Conservation (phyloP, 352 stramenopile species). For the Phytophthora ohioensis region DNA sequence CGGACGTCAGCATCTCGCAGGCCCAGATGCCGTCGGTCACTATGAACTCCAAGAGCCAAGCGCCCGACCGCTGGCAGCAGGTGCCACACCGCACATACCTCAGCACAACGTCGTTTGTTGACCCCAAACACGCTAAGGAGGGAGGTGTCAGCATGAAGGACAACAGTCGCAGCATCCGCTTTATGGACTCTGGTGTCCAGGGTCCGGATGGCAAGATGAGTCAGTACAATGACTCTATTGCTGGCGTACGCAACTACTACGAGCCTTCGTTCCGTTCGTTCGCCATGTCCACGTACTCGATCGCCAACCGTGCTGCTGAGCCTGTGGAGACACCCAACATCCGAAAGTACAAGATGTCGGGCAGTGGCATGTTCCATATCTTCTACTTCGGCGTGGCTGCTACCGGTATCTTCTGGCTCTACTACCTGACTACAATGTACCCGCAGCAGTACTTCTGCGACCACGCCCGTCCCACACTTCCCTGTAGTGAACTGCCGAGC, state of each 20-base stretch:
- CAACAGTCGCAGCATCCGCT: constrained; percentile 85
- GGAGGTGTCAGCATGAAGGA: constrained; percentile 75
- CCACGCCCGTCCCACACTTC: constrained; percentile 72
- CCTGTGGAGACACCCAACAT: constrained; percentile 91
- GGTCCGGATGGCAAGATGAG: constrained; percentile 87
- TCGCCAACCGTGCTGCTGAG: constrained; percentile 87
- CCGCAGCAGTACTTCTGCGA: constrained; percentile 85
- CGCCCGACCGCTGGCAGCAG: constrained; percentile 86
- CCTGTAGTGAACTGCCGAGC: constrained; percentile 63
- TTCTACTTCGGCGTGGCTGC: constrained; percentile 84
- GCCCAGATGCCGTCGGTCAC: constrained; percentile 87
- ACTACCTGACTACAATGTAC: constrained; percentile 85
- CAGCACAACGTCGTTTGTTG: constrained; percentile 89
- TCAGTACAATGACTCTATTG: constrained; percentile 85
- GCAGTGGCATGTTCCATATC: constrained; percentile 84
- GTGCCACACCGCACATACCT: constrained; percentile 87
- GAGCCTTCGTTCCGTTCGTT: constrained; percentile 91
- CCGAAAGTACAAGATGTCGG: constrained; percentile 93
- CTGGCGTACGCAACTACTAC: constrained; percentile 84
- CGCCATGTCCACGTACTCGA: constrained; percentile 91
- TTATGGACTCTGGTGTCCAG: constrained; percentile 88
- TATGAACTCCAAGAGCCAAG: constrained; percentile 82
- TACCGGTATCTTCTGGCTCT: constrained; percentile 80
- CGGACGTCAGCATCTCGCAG: constrained; percentile 88
- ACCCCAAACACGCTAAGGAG: constrained; percentile 85